phyloP scores from a whole-genome alignment of 2,329 filamentous ascomycete genomes.

The Ophiosphaerella narmari region DNA sequence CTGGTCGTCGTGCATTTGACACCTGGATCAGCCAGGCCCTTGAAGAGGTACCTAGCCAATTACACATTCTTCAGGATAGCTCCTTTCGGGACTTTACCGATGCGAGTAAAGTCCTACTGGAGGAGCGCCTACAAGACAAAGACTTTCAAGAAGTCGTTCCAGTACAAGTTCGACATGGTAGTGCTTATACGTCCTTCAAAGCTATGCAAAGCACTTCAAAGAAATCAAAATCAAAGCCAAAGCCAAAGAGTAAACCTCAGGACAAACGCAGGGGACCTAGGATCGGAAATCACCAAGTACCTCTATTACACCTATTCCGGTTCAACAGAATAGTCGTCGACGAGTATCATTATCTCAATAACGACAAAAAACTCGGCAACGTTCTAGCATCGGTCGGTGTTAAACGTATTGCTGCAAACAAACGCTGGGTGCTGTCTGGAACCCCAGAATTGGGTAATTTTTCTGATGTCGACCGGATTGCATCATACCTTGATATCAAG shows the following conservation, averaged over 20 bases:
- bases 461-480: slow-evolving; percentile 63
- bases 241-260: neutral
- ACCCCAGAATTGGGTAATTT: slow-evolving; percentile 64
- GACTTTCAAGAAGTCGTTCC: slow-evolving; percentile 46
- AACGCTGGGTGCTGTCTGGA: slow-evolving; percentile 66
- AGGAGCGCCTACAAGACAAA: slow-evolving; percentile 33
- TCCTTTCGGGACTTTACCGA: slow-evolving; percentile 38
- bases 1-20: slow-evolving; percentile 55
- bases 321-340: slow-evolving; percentile 67
- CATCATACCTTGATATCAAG: slow-evolving; percentile 59
- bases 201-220: slow-evolving; percentile 3
- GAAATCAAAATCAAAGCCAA: slow-evolving; percentile 8
- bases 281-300: slow-evolving; percentile 2
- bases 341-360: slow-evolving; percentile 64
- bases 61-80: slow-evolving; percentile 40
- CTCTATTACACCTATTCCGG: slow-evolving; percentile 62
- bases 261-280: slow-evolving; percentile 4
- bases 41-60: slow-evolving; percentile 48
- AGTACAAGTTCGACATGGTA: slow-evolving; percentile 45
- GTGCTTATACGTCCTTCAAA: slow-evolving; percentile 33
- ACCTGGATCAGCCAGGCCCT: slow-evolving; percentile 59
- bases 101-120: slow-evolving; percentile 24
- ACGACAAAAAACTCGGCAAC: slow-evolving; percentile 38
- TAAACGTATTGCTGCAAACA: slow-evolving; percentile 54
- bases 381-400: slow-evolving; percentile 43